A percentile compares a stretch with the other conserved stretches of the same genome.
Evolutionary conservation across 257 asterid genomes (phyloP).

Genomic region (Solanum pinnatisectum): DNA sequence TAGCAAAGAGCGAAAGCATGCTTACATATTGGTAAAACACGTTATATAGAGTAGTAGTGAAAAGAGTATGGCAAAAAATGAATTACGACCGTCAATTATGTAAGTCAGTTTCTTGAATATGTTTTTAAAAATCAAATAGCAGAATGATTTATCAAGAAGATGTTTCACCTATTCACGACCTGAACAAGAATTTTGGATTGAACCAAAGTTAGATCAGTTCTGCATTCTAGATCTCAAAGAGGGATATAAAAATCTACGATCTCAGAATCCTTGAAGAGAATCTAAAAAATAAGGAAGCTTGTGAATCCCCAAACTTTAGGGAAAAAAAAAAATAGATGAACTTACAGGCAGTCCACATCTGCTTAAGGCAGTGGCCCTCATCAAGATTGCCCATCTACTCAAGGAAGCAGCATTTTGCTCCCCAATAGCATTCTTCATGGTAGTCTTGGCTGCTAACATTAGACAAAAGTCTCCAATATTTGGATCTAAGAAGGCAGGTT

Average conservation of each 20-base stretch:
- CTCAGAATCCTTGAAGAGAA: not conserved
- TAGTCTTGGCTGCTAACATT: constrained; percentile 70
- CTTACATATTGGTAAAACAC: not conserved
- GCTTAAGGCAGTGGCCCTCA: constrained; percentile 65
- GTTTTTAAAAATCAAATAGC: not conserved
- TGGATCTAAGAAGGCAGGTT: constrained; percentile 72
- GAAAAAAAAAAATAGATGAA: constrained; percentile 7
- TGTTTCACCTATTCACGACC: not conserved
- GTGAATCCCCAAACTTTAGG: not conserved
- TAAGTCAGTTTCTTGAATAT: not conserved
- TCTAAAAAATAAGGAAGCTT: not conserved
- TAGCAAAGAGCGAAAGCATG: not conserved
- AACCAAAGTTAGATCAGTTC: not conserved
- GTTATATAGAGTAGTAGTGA: not conserved
- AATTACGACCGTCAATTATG: not conserved
- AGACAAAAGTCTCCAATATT: constrained; percentile 81
- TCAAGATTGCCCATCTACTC: constrained; percentile 61
- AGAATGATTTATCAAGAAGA: not conserved
- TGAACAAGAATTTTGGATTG: not conserved
- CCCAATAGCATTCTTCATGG: constrained; percentile 80
- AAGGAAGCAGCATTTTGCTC: constrained; percentile 62
- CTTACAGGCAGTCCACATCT: constrained; percentile 95
- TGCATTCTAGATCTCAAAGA: not conserved
- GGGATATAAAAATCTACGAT: not conserved
- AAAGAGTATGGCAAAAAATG: not conserved